Evolutionary conservation across 495 filamentous ascomycete genomes (phyloP).

Genomic region (Penicillium diatomitis): DNA sequence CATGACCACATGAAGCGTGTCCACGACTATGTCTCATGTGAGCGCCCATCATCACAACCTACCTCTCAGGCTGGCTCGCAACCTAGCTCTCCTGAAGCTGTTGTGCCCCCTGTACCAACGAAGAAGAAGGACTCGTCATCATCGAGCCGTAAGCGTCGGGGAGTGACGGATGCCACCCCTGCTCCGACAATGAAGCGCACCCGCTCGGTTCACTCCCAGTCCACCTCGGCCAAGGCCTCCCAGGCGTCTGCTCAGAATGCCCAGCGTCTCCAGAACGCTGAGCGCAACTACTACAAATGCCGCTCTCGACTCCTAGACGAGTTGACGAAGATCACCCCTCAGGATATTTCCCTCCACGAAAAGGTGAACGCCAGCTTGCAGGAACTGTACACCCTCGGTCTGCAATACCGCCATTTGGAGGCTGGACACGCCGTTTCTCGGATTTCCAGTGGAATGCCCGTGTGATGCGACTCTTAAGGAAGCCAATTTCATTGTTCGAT

Average conservation of each 20-base stretch:
- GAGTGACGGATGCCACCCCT: conserved; percentile 29
- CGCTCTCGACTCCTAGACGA: conserved; percentile 35
- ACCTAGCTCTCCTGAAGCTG: conserved; percentile 37
- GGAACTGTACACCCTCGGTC: conserved; percentile 36
- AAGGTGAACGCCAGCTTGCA: conserved; percentile 42
- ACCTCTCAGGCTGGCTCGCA: conserved; percentile 12
- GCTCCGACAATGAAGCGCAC: conserved; percentile 40
- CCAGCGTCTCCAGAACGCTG: conserved; percentile 37
- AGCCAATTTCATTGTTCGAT: not conserved
- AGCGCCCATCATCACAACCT: conserved; percentile 14
- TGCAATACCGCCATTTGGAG: conserved; percentile 39
- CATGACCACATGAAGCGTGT: conserved; percentile 91
- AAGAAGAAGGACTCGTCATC: conserved; percentile 28
- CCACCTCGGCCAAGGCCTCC: conserved; percentile 25
- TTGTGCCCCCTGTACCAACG: conserved; percentile 23
- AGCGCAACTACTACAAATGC: conserved; percentile 37
- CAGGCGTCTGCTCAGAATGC: conserved; percentile 29
- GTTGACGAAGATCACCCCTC: conserved; percentile 30
- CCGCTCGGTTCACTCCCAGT: conserved; percentile 35
- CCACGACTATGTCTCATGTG: conserved; percentile 62
- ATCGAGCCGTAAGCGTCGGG: conserved; percentile 30
- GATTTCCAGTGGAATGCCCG: conserved; percentile 26
- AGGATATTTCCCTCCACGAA: conserved; percentile 37
- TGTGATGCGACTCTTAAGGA: conserved; percentile 17
- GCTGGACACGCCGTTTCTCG: conserved; percentile 35